Evolutionary conservation across 208 protist species (phyloP).

Genomic region (Herpetomonas samuelpessoai): DNA sequence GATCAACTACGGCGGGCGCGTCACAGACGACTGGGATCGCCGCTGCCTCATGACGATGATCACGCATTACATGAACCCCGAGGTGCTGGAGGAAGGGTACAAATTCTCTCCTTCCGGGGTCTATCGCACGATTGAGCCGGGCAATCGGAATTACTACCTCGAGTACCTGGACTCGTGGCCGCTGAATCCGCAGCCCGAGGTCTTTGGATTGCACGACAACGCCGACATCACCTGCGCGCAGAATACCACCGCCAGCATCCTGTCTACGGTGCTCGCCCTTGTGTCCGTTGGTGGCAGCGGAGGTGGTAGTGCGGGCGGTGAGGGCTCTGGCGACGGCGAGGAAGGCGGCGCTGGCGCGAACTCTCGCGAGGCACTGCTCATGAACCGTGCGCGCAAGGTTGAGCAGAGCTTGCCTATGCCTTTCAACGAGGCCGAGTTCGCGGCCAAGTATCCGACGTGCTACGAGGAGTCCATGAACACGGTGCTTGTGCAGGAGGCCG

Average conservation of each 20-base stretch:
- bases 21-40: conserved; percentile 97
- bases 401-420: conserved; percentile 73
- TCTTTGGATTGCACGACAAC: conserved; percentile 97
- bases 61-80: conserved; percentile 83
- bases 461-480: conserved; percentile 97
- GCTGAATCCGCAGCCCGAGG: conserved; percentile 92
- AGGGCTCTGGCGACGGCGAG: conserved; percentile 14
- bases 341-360: conserved; percentile 13
- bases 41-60: conserved; percentile 95
- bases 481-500: conserved; percentile 92
- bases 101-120: conserved; percentile 85
- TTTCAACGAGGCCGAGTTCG: conserved; percentile 85
- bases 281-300: conserved; percentile 69
- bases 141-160: conserved; percentile 84
- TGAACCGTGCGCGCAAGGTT: conserved; percentile 79
- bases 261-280: conserved; percentile 82
- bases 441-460: conserved; percentile 83
- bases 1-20: conserved; percentile 98
- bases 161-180: conserved; percentile 90
- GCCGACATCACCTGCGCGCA: conserved; percentile 96
- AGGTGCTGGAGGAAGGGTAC: conserved; percentile 88
- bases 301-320: conserved; percentile 25
- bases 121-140: conserved; percentile 90
- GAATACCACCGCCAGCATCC: conserved; percentile 73
- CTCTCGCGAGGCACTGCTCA: conserved; percentile 75